Evolutionary conservation across 495 filamentous ascomycete species (phyloP).

Genomic region (Corynascus novoguineensis): DNA sequence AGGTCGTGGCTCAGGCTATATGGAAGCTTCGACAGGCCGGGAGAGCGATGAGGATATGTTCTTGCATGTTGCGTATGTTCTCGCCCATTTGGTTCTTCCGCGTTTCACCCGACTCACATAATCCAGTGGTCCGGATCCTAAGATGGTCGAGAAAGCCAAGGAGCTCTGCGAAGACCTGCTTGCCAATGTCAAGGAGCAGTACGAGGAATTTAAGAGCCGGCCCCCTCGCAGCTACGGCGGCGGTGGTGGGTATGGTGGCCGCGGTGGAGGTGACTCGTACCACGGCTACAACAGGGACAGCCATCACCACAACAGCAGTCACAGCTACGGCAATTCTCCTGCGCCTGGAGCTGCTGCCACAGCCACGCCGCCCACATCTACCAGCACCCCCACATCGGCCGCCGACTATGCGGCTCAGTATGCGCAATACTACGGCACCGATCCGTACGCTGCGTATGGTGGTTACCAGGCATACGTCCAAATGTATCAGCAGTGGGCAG

Average conservation of each 20-base stretch:
- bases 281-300: slow-evolving; percentile 37
- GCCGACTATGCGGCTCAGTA: slow-evolving; percentile 71
- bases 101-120: slow-evolving; percentile 28
- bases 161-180: slow-evolving; percentile 84
- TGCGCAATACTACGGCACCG: slow-evolving; percentile 72
- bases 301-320: slow-evolving; percentile 34
- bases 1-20: slow-evolving; percentile 90
- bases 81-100: neutral
- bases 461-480: slow-evolving; percentile 73
- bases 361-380: slow-evolving; percentile 31
- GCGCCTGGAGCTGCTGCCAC: slow-evolving; percentile 32
- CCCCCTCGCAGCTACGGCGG: slow-evolving; percentile 65
- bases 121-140: slow-evolving; percentile 73
- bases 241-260: slow-evolving; percentile 32
- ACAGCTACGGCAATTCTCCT: slow-evolving; percentile 35
- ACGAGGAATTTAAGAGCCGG: slow-evolving; percentile 82
- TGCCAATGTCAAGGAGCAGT: slow-evolving; percentile 73
- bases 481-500: slow-evolving; percentile 60
- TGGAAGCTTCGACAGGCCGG: slow-evolving; percentile 71
- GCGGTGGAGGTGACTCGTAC: slow-evolving; percentile 37
- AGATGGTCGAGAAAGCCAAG: slow-evolving; percentile 80
- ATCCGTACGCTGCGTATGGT: slow-evolving; percentile 90
- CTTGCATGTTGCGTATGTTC: slow-evolving; percentile 81
- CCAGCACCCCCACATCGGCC: slow-evolving; percentile 36
- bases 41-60: slow-evolving; percentile 97